Base-by-base conservation (phyloP, 768 basidiomycete genomes). In the Pseudohyphozyma bogoriensis region DNA sequence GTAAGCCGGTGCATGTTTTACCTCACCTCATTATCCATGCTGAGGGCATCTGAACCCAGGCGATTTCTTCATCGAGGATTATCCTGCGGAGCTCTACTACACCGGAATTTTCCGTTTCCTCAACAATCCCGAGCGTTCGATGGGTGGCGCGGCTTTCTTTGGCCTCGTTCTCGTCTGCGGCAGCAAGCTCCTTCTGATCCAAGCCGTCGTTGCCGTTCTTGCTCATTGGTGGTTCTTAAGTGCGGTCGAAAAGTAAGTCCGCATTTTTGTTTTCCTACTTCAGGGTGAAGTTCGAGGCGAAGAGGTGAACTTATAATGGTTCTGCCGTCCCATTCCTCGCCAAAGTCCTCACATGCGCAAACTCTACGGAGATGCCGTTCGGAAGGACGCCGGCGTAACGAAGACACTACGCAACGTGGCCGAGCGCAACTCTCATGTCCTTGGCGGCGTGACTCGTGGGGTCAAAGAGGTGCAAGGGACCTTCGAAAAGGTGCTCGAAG, bases 201-300 rank as follows among this genome's bases (percentile, higher is more conserved):
- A 95, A 9, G 91, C 92, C 13, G 79, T 95, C 49, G 75, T 92
- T 59, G 83, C 87, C 40, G 85, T 91, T 65, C 75, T 96, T 16
- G 83, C 85, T 15, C 89, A 93, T 70, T 89, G 87, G 86, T 95
- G 92, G 91, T 99, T 97, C 82, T 79, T 99, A 51, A 83, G 81
- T 67, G 80, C 76, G 55, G 91, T 97, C 28, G 95, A 97, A 72
- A 86, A 87, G 93, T 96, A 63, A 60, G 87, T 59, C 20, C 0
- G 47, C 26, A 26, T 36, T n/a, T 29, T 18, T 16, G 2, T 20
- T 7, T 33, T 28, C 22, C n/a, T 11, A 16, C 47, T 28, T 29
- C 11, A 15, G 16, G 6, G 2, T 6, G 35, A 31, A 7, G 35
- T 16, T n/a, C n/a, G n/a, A n/a, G n/a, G n/a, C n/a, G n/a, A n/a